phyloP scores from a whole-genome alignment of 495 filamentous ascomycete species.

The Pyronema omphalodes region DNA sequence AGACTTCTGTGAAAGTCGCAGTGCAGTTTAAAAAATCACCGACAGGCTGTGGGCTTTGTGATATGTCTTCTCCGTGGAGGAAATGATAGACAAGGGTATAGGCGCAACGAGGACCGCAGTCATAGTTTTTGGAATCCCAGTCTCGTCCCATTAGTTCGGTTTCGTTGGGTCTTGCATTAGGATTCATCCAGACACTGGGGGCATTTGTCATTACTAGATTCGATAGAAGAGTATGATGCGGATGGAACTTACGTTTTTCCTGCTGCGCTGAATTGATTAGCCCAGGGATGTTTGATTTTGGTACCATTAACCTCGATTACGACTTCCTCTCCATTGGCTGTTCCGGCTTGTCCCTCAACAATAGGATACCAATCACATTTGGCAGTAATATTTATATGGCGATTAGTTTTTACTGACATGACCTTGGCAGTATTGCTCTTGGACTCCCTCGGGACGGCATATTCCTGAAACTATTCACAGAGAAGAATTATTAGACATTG shows the following conservation, averaged over 20 bases:
- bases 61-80: neutral
- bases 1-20: neutral
- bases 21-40: constrained; percentile 1
- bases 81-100: neutral
- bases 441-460: neutral
- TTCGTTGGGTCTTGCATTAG: neutral
- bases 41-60: neutral
- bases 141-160: neutral
- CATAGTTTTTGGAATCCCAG: neutral
- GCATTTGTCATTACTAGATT: neutral
- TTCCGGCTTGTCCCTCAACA: neutral
- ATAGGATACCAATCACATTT: neutral
- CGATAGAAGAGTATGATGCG: too few species aligned
- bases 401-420: neutral
- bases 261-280: neutral
- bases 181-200: neutral
- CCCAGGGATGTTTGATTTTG: neutral
- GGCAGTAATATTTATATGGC: neutral
- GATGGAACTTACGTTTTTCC: neutral
- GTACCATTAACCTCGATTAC: neutral
- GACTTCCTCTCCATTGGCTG: neutral
- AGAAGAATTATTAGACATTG: neutral
- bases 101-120: neutral
- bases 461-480: neutral
- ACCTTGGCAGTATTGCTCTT: neutral